These are phyloP conservation scores for Haematococcus lacustris DNA, from an alignment of 139 green algal genomes.

Conservation along the genomic window DNA sequence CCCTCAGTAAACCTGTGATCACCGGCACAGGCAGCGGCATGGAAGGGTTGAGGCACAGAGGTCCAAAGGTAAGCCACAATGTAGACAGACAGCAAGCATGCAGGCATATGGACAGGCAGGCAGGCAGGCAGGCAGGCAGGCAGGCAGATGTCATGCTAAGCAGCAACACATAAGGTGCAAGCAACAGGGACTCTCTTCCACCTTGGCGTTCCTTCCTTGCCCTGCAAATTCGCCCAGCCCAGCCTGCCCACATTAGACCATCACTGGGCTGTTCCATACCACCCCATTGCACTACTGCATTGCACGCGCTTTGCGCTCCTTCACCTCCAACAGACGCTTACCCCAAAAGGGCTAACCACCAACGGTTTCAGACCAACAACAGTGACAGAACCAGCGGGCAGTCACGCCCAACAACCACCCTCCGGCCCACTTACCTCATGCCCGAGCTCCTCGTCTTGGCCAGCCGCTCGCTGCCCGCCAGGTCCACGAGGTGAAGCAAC, in stretches of 20 bases:
- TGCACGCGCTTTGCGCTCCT: neutral
- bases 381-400: neutral
- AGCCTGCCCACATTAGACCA: too few species aligned
- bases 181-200: too few species aligned
- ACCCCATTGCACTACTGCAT: too few species aligned
- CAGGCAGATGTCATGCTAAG: too few species aligned
- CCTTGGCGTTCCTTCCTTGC: too few species aligned
- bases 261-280: too few species aligned
- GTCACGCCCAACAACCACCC: neutral
- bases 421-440: conserved; percentile 9
- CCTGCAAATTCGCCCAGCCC: too few species aligned
- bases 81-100: neutral
- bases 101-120: neutral
- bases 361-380: too few species aligned
- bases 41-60: conserved; percentile 40
- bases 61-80: conserved; percentile 28
- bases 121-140: neutral
- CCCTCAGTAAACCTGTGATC: conserved; percentile 27
- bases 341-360: too few species aligned
- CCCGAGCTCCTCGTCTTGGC: conserved; percentile 23
- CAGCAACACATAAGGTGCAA: too few species aligned
- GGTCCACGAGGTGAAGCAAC: conserved; percentile 41
- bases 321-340: neutral
- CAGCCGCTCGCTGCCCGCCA: conserved; percentile 43
- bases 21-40: neutral